A percentile compares a stretch with the other conserved stretches of the same genome.
phyloP scores from a whole-genome alignment of 768 basidiomycete species.

The Tylopilus plumbeoviolaceoides region DNA sequence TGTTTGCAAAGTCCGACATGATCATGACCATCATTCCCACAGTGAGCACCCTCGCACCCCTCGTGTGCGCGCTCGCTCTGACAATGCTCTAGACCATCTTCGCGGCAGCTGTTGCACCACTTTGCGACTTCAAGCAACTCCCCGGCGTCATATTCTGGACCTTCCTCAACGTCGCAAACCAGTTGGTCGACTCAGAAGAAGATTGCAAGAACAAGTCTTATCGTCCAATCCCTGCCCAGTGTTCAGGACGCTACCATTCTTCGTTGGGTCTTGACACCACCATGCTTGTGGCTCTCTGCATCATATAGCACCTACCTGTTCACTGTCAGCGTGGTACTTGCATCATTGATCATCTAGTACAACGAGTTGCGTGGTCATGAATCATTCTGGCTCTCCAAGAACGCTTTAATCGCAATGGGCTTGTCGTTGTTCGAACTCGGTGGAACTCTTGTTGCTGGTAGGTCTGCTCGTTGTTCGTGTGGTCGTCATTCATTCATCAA shows the following conservation, averaged over 20 bases:
- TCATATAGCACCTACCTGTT: conserved; percentile 31
- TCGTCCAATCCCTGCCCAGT: conserved; percentile 44
- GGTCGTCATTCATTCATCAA: conserved; percentile 5
- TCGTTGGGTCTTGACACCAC: conserved; percentile 34
- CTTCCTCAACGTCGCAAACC: conserved; percentile 43
- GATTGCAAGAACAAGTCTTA: conserved; percentile 42
- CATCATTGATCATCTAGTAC: conserved; percentile 33
- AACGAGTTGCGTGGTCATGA: conserved; percentile 32
- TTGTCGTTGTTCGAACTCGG: conserved; percentile 37
- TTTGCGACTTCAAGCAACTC: conserved; percentile 18
- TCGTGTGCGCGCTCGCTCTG: not conserved
- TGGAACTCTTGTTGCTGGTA: conserved; percentile 35
- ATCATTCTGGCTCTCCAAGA: conserved; percentile 34
- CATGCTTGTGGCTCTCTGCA: conserved; percentile 36
- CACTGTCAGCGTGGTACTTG: conserved; percentile 28
- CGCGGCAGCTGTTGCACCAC: conserved; percentile 31
- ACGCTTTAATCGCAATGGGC: conserved; percentile 34
- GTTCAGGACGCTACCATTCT: conserved; percentile 33
- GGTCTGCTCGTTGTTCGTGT: conserved; percentile 1
- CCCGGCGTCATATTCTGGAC: conserved; percentile 39
- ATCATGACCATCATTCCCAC: conserved; percentile 26
- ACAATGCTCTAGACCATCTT: conserved; percentile 32
- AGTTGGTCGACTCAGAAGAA: conserved; percentile 38
- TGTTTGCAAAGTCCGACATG: conserved; percentile 25
- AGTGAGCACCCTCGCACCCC: conserved; percentile 8